Evolutionary conservation across 805 yeast genomes (phyloP), one percentile per base, ranked within the genome.

Genomic region (Pichia nanzhaoensis): DNA sequence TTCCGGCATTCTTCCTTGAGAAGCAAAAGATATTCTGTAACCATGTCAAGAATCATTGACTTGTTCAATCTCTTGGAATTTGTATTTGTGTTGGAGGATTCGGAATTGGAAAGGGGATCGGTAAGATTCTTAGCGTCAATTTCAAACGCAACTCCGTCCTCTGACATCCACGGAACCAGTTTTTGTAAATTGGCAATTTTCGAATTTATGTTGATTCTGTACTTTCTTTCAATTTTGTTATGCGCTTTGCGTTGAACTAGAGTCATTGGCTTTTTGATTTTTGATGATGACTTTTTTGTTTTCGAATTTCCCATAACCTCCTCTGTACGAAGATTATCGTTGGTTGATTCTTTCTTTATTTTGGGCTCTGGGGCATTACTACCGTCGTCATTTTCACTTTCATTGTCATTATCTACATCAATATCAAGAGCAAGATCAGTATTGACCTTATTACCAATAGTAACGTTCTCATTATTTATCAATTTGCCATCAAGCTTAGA

Each of bases 181-280:
- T 73, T 74, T 56, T 80, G 85, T 44, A 82, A 63, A 27, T 79
- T 78, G 4, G 84, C 84, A 45, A 82, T 82, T 59, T 80, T 82
- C 12, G 84, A 77, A 58, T 82, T 82, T 59, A 82, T 80, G 60
- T 82, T 82, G 49, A 80, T 80, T 58, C 88, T 67, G 60, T 82
- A 82, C 48, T 81, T 73, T 58, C 82, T 79, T 57, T 82, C 89
- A 50, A 82, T 80, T 61, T 77, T 78, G 64, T 82, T 82, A 58
- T 82, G 90, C 0, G 86, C 86, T 54, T 77, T 77, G 53, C 81
- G 79, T 62, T 82, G 88, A 9, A 55, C 54, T 14, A 52, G 40
- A 2, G 60, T 60, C 61, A 60, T 58, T 37, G 61, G 61, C 32
- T 57, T 60, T 41, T 56, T 57, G 33, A 53, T 50, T 41, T 54